phyloP scores from a whole-genome alignment of 192 early-diverging fungal genomes.

The Thoreauomyces humboldtii region DNA sequence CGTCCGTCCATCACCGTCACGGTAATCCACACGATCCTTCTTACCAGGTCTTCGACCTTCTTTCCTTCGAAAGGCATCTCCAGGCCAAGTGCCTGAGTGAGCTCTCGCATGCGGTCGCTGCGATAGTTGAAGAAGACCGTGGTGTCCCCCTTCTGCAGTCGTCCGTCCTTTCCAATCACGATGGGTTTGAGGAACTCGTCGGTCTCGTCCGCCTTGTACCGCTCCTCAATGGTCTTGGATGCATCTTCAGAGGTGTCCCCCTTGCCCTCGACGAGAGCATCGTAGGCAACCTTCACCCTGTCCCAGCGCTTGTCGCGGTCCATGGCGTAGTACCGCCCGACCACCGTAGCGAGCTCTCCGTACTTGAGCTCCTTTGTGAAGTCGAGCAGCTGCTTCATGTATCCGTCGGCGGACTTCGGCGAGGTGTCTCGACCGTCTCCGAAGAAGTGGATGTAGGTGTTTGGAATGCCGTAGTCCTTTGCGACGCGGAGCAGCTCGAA shows the following conservation, averaged over 20 bases:
- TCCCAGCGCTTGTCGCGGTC: constrained; percentile 99
- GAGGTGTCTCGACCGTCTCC: constrained; percentile 97
- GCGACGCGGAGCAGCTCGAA: constrained; percentile 78
- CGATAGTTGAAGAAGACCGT: constrained; percentile 99
- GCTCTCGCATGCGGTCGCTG: constrained; percentile 97
- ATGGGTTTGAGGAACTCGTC: constrained; percentile 99
- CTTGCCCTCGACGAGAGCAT: constrained; percentile 74
- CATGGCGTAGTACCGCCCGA: constrained; percentile 99
- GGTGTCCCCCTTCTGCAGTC: constrained; percentile 83
- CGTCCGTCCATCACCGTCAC: too few relatives aligned
- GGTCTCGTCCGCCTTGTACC: constrained; percentile 87
- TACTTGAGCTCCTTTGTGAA: constrained; percentile 56
- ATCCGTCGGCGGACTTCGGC: constrained; percentile 80
- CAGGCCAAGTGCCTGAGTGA: constrained; percentile 79
- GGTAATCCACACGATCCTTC: constrained; percentile 1
- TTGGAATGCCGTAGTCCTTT: constrained; percentile 77
- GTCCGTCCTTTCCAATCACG: constrained; percentile 74
- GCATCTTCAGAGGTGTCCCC: constrained; percentile 65
- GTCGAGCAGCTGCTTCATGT: constrained; percentile 73
- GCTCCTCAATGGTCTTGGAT: constrained; percentile 70
- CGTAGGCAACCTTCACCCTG: constrained; percentile 90
- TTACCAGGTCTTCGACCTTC: constrained; percentile 73
- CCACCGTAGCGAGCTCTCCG: constrained; percentile 88
- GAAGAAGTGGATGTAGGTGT: constrained; percentile 92
- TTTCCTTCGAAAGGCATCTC: constrained; percentile 81